A percentile compares a stretch with the other conserved stretches of the same genome.
phyloP scores from a whole-genome alignment of 2,329 filamentous ascomycete genomes.

The Curvularia hawaiiensis region DNA sequence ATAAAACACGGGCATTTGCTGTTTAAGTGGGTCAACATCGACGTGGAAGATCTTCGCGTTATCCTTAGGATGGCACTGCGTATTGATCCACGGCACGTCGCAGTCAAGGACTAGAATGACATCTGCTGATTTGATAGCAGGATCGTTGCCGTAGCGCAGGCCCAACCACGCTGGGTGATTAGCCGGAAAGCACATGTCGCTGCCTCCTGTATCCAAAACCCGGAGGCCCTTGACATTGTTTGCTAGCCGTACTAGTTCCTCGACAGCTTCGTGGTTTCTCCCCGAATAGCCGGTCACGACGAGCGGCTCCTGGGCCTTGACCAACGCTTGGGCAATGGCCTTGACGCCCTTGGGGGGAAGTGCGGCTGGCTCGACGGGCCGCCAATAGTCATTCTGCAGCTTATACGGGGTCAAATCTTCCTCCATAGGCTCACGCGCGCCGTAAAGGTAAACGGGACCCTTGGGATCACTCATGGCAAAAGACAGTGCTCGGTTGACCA shows the following conservation, averaged over 20 bases:
- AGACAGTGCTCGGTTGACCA: slow-evolving; percentile 82
- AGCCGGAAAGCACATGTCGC: slow-evolving; percentile 76
- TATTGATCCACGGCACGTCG: slow-evolving; percentile 94
- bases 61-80: slow-evolving; percentile 65
- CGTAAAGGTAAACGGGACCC: slow-evolving; percentile 80
- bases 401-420: slow-evolving; percentile 69
- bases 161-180: slow-evolving; percentile 64
- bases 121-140: slow-evolving; percentile 76
- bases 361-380: slow-evolving; percentile 70
- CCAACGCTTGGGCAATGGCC: slow-evolving; percentile 67
- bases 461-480: slow-evolving; percentile 79
- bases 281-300: slow-evolving; percentile 74
- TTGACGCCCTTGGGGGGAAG: slow-evolving; percentile 60
- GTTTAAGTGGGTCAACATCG: slow-evolving; percentile 70
- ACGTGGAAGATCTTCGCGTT: slow-evolving; percentile 67
- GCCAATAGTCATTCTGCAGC: slow-evolving; percentile 73
- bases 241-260: slow-evolving; percentile 68
- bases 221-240: slow-evolving; percentile 70
- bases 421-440: slow-evolving; percentile 80
- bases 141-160: slow-evolving; percentile 74
- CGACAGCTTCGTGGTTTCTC: slow-evolving; percentile 67
- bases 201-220: slow-evolving; percentile 77
- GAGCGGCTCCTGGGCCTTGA: slow-evolving; percentile 68
- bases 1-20: slow-evolving; percentile 65
- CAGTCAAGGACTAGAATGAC: slow-evolving; percentile 86